These are phyloP conservation scores for Pythium rhizo-oryzae DNA, from an alignment of 352 stramenopile species.

Conservation along the genomic window DNA sequence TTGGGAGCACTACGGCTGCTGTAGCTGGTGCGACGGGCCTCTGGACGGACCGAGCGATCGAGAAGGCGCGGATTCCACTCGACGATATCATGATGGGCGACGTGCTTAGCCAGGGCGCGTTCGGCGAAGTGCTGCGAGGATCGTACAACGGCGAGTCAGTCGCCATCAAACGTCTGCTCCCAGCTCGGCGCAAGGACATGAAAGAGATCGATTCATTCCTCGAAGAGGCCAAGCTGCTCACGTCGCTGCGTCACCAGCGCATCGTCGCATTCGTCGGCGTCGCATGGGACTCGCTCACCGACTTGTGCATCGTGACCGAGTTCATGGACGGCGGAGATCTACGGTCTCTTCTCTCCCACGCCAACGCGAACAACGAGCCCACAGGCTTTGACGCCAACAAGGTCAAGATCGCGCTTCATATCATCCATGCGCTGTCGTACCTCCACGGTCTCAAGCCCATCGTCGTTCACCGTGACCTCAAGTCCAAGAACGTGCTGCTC, in stretches of 20 bases:
- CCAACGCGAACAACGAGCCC: background rate
- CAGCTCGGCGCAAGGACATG: slow-evolving; percentile 28
- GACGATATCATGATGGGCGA: slow-evolving; percentile 7
- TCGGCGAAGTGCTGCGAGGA: slow-evolving; percentile 44
- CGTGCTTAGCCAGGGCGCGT: slow-evolving; percentile 43
- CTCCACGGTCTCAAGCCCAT: slow-evolving; percentile 9
- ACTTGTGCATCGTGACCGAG: slow-evolving; percentile 43
- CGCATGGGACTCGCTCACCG: slow-evolving; percentile 40
- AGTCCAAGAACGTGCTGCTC: slow-evolving; percentile 8
- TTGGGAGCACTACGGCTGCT: background rate
- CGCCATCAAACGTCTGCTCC: slow-evolving; percentile 48
- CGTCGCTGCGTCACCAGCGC: slow-evolving; percentile 37
- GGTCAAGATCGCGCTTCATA: slow-evolving; percentile 17
- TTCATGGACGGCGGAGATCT: slow-evolving; percentile 51
- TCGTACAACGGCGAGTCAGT: slow-evolving; percentile 35
- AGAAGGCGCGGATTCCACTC: slow-evolving; percentile 10
- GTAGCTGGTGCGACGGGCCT: background rate
- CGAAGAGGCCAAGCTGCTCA: slow-evolving; percentile 45
- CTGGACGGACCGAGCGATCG: slow-evolving; percentile 1
- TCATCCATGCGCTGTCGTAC: slow-evolving; percentile 6
- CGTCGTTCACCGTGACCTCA: slow-evolving; percentile 13
- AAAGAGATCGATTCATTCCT: slow-evolving; percentile 42
- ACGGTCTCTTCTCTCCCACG: slow-evolving; percentile 23
- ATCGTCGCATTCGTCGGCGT: slow-evolving; percentile 32
- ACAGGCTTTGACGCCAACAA: slow-evolving; percentile 13